Percentiles rank a stretch among this genome's conserved stretches.
These are phyloP conservation scores for Trichoderma erinaceum DNA, from an alignment of 495 filamentous ascomycete genomes.

Conservation along the genomic window DNA sequence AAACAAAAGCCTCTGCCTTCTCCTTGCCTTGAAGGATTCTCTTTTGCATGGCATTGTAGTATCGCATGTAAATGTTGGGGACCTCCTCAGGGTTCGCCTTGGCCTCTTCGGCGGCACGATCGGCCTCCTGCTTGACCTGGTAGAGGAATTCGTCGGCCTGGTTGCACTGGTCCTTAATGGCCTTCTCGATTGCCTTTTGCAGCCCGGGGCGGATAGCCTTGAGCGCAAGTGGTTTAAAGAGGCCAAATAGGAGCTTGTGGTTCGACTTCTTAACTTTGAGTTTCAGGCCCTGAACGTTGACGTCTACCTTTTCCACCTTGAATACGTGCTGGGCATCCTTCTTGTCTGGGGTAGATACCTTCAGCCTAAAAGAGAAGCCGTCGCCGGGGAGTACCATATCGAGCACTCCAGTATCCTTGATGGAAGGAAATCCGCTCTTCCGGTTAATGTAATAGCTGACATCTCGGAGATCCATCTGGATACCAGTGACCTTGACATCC, in stretches of 20 bases:
- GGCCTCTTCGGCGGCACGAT: constrained; percentile 61
- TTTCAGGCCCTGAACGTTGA: constrained; percentile 76
- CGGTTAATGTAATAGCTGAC: constrained; percentile 93
- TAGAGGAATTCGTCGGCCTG: constrained; percentile 64
- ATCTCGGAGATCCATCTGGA: constrained; percentile 83
- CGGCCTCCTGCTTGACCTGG: constrained; percentile 74
- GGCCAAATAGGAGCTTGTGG: constrained; percentile 81
- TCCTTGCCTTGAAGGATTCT: constrained; percentile 66
- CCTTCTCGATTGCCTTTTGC: constrained; percentile 80
- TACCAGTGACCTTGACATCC: constrained; percentile 77
- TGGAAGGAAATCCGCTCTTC: constrained; percentile 89
- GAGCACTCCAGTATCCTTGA: constrained; percentile 84
- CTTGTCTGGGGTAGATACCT: constrained; percentile 73
- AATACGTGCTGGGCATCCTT: constrained; percentile 76
- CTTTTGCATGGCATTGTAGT: constrained; percentile 68
- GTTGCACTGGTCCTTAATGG: constrained; percentile 71
- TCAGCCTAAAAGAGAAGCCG: constrained; percentile 88
- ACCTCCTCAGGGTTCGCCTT: constrained; percentile 67
- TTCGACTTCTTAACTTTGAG: constrained; percentile 91
- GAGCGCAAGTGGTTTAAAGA: constrained; percentile 86
- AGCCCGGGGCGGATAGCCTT: constrained; percentile 76
- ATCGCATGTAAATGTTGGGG: constrained; percentile 82
- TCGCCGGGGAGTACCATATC: constrained; percentile 84
- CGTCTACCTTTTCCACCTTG: constrained; percentile 84
- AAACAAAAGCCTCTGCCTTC: constrained; percentile 52